A percentile compares a stretch with the other conserved stretches of the same genome.
Evolutionary conservation across 495 filamentous ascomycete species (phyloP).

Genomic region (Aspergillus coremiiformis): DNA sequence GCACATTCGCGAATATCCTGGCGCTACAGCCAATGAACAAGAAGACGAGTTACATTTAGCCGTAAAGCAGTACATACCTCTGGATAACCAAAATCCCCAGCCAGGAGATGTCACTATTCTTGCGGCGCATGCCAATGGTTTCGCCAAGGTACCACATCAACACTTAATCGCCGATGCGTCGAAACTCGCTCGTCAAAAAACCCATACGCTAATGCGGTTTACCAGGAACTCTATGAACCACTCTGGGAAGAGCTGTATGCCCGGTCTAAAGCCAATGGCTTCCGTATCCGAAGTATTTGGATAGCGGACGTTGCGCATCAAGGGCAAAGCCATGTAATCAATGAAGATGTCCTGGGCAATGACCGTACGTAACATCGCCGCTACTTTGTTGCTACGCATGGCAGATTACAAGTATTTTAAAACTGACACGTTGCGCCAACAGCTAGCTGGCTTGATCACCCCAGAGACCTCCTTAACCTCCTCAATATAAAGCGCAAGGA

Average conservation of each 20-base stretch:
- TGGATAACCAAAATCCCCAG: constrained; percentile 54
- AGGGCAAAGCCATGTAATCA: constrained; percentile 66
- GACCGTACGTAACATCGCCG: constrained; percentile 53
- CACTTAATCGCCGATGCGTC: constrained; percentile 1
- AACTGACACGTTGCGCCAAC: constrained; percentile 7
- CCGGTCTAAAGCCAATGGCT: constrained; percentile 44
- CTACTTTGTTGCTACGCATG: background rate
- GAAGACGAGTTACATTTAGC: constrained; percentile 57
- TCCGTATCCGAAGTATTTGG: constrained; percentile 75
- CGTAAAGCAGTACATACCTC: constrained; percentile 78
- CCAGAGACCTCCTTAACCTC: constrained; percentile 80
- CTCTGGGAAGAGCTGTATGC: constrained; percentile 70
- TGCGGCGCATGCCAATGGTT: constrained; percentile 78
- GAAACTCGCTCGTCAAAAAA: background rate
- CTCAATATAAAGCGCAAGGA: constrained; percentile 74
- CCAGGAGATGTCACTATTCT: constrained; percentile 77
- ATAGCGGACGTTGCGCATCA: constrained; percentile 76
- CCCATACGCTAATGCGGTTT: background rate
- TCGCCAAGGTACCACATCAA: constrained; percentile 59
- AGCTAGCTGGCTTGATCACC: constrained; percentile 81
- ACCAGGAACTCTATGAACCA: constrained; percentile 78
- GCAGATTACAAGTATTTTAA: constrained; percentile 3
- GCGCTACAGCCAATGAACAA: constrained; percentile 52
- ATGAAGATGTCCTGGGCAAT: constrained; percentile 66
- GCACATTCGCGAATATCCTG: constrained; percentile 67